Percentiles rank a stretch among this genome's conserved stretches.
Conservation (phyloP, 2,329 filamentous ascomycete species). For the Cercospora sojina region DNA sequence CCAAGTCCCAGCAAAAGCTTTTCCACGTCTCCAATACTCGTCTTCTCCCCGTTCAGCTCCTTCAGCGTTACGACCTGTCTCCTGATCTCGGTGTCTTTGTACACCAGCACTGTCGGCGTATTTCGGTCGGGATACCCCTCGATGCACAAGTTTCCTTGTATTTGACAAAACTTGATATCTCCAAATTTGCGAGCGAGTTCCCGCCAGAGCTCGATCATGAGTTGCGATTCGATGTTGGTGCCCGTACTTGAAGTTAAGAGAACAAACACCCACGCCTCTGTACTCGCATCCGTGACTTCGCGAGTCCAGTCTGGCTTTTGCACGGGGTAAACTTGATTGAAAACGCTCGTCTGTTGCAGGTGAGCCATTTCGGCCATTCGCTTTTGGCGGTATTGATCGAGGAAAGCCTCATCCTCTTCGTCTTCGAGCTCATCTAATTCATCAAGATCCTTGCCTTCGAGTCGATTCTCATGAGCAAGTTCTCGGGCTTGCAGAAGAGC, state of each 20-base stretch:
- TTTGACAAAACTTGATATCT: constrained; percentile 97
- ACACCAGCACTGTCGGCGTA: constrained; percentile 89
- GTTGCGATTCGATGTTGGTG: constrained; percentile 78
- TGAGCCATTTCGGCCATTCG: constrained; percentile 78
- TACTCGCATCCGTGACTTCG: constrained; percentile 88
- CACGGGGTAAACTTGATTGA: constrained; percentile 88
- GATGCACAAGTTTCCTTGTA: constrained; percentile 86
- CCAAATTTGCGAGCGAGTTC: constrained; percentile 81
- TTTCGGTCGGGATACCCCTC: constrained; percentile 95
- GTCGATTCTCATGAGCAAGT: constrained; percentile 83
- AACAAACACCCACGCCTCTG: constrained; percentile 67
- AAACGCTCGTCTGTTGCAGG: constrained; percentile 72
- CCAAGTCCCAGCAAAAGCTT: constrained; percentile 77
- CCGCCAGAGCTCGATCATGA: constrained; percentile 82
- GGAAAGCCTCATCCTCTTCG: constrained; percentile 87
- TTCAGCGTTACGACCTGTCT: constrained; percentile 88
- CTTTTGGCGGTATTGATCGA: constrained; percentile 83
- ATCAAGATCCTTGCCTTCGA: constrained; percentile 92
- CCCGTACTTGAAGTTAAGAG: constrained; percentile 76
- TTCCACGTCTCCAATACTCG: constrained; percentile 68
- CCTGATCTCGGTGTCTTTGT: constrained; percentile 87
- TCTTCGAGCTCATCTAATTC: constrained; percentile 93
- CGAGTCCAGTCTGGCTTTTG: constrained; percentile 90
- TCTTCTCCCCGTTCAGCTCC: constrained; percentile 71
- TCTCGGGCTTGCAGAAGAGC: constrained; percentile 79